Evolutionary conservation across 169 alveolate species (phyloP).

Genomic region (Eimeria falciformis): DNA sequence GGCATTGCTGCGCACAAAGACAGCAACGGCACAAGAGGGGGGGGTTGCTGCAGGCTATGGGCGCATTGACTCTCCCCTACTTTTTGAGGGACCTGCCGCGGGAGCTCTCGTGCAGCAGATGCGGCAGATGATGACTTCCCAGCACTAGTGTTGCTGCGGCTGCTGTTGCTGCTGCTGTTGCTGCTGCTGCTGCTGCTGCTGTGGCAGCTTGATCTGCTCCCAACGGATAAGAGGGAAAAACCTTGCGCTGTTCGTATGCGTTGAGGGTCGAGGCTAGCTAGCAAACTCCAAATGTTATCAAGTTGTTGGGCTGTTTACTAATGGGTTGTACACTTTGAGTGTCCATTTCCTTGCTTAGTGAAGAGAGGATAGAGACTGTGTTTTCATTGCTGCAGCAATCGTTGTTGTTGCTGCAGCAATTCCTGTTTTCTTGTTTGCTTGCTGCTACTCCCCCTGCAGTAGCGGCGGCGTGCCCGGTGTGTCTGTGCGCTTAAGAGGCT

Average conservation of each 20-base stretch:
- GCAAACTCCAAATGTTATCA: no score
- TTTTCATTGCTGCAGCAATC: no score
- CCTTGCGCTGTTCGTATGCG: no score
- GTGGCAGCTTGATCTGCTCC: no score
- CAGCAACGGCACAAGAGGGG: constrained; percentile 83
- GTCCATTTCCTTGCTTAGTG: no score
- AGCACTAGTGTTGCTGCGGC: background rate
- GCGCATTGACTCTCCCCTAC: constrained; percentile 86
- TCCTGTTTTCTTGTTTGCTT: background rate
- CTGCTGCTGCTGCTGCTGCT: constrained; percentile 16
- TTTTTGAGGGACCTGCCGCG: background rate
- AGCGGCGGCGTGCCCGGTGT: background rate
- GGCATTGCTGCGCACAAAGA: constrained; percentile 85
- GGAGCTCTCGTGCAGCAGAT: constrained; percentile 18
- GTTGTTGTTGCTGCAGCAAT: no score
- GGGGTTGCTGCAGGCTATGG: constrained; percentile 88
- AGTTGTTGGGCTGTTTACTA: no score
- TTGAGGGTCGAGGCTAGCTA: no score
- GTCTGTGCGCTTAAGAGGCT: no score
- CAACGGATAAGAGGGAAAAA: no score
- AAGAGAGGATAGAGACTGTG: no score
- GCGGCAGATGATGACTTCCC: background rate
- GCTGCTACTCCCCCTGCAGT: background rate
- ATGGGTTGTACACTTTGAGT: no score
- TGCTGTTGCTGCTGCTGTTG: background rate